Evolutionary conservation across 768 basidiomycete species (phyloP), one percentile per base, ranked within the genome.

Genomic region (Postia placenta): DNA sequence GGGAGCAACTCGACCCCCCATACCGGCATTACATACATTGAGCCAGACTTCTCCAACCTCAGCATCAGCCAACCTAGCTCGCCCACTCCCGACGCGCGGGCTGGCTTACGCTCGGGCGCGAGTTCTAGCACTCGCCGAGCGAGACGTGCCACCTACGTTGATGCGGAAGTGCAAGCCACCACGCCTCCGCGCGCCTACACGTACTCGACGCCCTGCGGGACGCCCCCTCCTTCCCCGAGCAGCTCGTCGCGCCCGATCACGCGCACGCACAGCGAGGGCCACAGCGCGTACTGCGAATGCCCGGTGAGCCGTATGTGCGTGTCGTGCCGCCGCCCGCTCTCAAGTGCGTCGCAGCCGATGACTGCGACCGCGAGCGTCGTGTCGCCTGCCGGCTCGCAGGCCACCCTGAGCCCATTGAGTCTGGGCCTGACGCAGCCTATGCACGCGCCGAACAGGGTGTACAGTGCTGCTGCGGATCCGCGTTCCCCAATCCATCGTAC

Each of bases 341-440:
- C 42, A 11, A 7, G 12, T 5, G 22, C 24, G 22, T 27, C 42
- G 9, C 15, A 22, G 15, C 7, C 38, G n/a, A n/a, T n/a, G 20
- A 12, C 39, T 40, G 39, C 39, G n/a, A n/a, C 36, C 5, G 14
- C 36, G 5, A n/a, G n/a, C n/a, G n/a, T n/a, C n/a, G n/a, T 9
- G n/a, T 35, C 33, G 2, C 30, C 42, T 20, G 36, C 50, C 2
- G 17, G n/a, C 33, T 11, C 17, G 14, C 40, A 19, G 23, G 37
- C 19, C 5, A 24, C 25, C 19, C 48, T 36, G 38, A 45, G 27
- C 20, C 38, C 33, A 14, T 17, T 44, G 12, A 42, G 23, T 20
- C 50, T 55, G 19, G 41, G 46, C 9, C 30, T 52, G 46, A 37
- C 45, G 19, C 51, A 53, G 42, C 53, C 48, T 11, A 19, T 54